Conservation (phyloP, 805 yeast genomes). For the Metschnikowia reukaufii region DNA sequence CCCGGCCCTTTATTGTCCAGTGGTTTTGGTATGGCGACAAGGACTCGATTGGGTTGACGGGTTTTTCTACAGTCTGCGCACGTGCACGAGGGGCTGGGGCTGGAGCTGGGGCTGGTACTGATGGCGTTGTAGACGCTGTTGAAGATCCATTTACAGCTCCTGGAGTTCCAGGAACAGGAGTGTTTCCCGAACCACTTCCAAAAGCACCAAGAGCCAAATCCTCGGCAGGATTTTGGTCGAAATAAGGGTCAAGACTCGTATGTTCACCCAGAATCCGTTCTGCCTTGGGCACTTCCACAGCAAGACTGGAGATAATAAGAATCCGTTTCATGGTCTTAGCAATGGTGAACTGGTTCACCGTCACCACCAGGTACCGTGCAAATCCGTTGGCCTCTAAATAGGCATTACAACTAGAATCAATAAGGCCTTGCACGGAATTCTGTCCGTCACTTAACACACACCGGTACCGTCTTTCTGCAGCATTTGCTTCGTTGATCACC, state of each 20-base stretch:
- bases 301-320: slow-evolving; percentile 47
- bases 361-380: slow-evolving; percentile 44
- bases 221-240: slow-evolving; percentile 58
- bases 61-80: slow-evolving; percentile 11
- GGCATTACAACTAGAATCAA: slow-evolving; percentile 44
- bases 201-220: slow-evolving; percentile 28
- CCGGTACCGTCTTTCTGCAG: slow-evolving; percentile 29
- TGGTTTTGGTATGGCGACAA: slow-evolving; percentile 86
- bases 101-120: slow-evolving; percentile 14
- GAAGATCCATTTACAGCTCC: neutral
- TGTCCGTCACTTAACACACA: slow-evolving; percentile 41
- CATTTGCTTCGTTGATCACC: slow-evolving; percentile 26
- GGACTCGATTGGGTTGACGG: slow-evolving; percentile 74
- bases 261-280: slow-evolving; percentile 35
- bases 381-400: slow-evolving; percentile 44
- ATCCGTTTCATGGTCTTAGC: slow-evolving; percentile 52
- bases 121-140: slow-evolving; percentile 1
- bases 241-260: slow-evolving; percentile 56
- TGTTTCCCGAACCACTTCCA: slow-evolving; percentile 4
- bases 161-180: neutral
- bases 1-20: slow-evolving; percentile 94
- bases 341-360: slow-evolving; percentile 40
- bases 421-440: slow-evolving; percentile 37
- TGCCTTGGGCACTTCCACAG: slow-evolving; percentile 39
- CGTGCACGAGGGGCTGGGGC: slow-evolving; percentile 8